A percentile compares a stretch with the other conserved stretches of the same genome.
Evolutionary conservation across 306 rosid species (phyloP).

Genomic region (Rubus idaeus): DNA sequence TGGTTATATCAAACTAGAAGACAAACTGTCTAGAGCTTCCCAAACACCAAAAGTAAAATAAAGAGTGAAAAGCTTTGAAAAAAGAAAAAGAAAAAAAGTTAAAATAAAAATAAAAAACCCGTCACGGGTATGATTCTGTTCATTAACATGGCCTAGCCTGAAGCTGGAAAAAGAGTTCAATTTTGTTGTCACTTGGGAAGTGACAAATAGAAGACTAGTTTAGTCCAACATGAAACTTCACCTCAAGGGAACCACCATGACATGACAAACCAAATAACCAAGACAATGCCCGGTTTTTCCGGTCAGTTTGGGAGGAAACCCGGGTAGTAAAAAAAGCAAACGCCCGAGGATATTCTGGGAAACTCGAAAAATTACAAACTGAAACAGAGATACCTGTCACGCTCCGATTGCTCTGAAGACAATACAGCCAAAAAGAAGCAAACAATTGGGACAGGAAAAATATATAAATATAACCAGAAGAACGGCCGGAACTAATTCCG

Average conservation of each 20-base stretch:
- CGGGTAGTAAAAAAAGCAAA: slow-evolving; percentile 8
- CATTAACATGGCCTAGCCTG: slow-evolving; percentile 32
- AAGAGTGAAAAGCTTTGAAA: background rate
- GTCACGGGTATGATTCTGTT: slow-evolving; percentile 82
- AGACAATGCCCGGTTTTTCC: slow-evolving; percentile 22
- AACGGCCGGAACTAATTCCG: background rate
- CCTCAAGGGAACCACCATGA: background rate
- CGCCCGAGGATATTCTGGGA: slow-evolving; percentile 4
- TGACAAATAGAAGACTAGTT: slow-evolving; percentile 19
- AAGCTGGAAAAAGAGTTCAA: slow-evolving; percentile 8
- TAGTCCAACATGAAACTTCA: slow-evolving; percentile 11
- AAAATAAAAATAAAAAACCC: slow-evolving; percentile 24
- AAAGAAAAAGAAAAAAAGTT: background rate
- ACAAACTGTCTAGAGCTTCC: background rate
- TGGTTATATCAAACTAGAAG: slow-evolving; percentile 6
- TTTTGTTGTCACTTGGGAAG: slow-evolving; percentile 19
- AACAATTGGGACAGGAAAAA: background rate
- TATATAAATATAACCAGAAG: background rate
- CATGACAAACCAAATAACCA: slow-evolving; percentile 32
- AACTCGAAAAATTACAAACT: background rate
- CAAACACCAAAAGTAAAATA: slow-evolving; percentile 23
- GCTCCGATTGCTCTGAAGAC: slow-evolving; percentile 18
- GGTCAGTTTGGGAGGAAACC: slow-evolving; percentile 28
- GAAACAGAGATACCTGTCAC: background rate
- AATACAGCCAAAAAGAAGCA: background rate